Evolutionary conservation across 257 asterid genomes (phyloP), one percentile per base, ranked within the genome.

Genomic region (Coffea eugenioides): DNA sequence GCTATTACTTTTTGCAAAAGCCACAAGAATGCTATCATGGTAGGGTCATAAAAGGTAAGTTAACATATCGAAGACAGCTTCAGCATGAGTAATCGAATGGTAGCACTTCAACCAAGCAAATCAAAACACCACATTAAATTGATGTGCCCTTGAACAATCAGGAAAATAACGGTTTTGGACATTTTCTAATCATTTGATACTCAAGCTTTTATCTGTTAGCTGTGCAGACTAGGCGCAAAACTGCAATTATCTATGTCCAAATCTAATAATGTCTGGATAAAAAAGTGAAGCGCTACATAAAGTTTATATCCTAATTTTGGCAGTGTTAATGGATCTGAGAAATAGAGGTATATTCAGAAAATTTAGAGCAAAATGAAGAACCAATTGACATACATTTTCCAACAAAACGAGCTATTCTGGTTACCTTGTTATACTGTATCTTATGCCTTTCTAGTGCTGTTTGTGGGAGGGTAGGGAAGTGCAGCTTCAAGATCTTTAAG

Each of bases 391-490:
- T 65, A 23, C 14, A 31, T 25, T 34, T 27, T 39, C 21, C 43
- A 15, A 59, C 56, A 66, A 54, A 69, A 65, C 57, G 20, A n/a
- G 71, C 73, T 54, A 75, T 5, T 59, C 56, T 54, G 18, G 16
- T n/a, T 86, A 94, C 99, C 97, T 84, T 93, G 91, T 95, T 95
- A 75, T 89, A 82, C 81, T 93, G 97, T 77, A 95, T 95, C 88
- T 95, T 95, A 87, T 75, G 87, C 85, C 81, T 86, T 88, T 93
- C 99, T 71, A 95, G 87, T 64, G 87, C 76, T 71, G 97, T 95
- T 81, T 95, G 99, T 13, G 94, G 97, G 75, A 95, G 97, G 79
- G 90, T 94, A 10, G 99, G 94, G 74, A 89, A 92, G 66, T 89
- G 94, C 80, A 88, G 71, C 89, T 92, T 95, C 71, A 93, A 85